Percentiles rank a stretch among this genome's conserved stretches.
These are phyloP conservation scores for Lentinus polychrous DNA, from an alignment of 1,284 basidiomycete genomes.

Conservation along the genomic window DNA sequence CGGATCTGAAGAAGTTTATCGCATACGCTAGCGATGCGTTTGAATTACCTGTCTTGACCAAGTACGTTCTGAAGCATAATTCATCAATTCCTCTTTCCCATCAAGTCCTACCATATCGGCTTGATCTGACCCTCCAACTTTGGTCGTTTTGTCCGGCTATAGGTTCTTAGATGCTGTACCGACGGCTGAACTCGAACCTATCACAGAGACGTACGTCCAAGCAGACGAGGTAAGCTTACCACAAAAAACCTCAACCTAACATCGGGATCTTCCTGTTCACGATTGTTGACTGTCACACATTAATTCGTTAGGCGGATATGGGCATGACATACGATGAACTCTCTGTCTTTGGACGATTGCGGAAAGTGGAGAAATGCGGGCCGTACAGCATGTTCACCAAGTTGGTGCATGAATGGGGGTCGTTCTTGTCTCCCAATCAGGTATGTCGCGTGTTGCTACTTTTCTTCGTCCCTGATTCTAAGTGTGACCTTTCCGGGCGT, in stretches of 20 bases:
- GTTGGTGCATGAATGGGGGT: slow-evolving; percentile 89
- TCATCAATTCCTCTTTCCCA: background rate
- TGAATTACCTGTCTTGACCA: slow-evolving; percentile 76
- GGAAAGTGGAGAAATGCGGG: slow-evolving; percentile 96
- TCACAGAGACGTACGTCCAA: slow-evolving; percentile 90
- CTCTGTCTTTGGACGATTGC: slow-evolving; percentile 85
- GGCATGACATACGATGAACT: slow-evolving; percentile 99
- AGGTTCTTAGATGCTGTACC: slow-evolving; percentile 91
- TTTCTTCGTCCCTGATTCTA: background rate
- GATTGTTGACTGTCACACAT: background rate
- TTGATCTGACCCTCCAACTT: background rate
- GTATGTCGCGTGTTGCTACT: slow-evolving; percentile 39
- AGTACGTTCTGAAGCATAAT: slow-evolving; percentile 52
- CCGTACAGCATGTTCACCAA: slow-evolving; percentile 97
- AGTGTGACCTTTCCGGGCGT: background rate
- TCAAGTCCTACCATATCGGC: background rate
- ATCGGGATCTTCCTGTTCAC: background rate
- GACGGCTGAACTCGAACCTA: slow-evolving; percentile 95
- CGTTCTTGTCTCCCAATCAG: slow-evolving; percentile 71
- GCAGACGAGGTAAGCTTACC: slow-evolving; percentile 72
- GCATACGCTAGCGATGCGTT: slow-evolving; percentile 76
- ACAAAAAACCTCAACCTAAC: background rate
- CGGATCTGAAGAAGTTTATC: slow-evolving; percentile 95
- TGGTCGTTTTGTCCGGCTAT: slow-evolving; percentile 3
- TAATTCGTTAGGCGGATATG: slow-evolving; percentile 95